A percentile compares a stretch with the other conserved stretches of the same genome.
Conservation (phyloP, 1,284 basidiomycete species). For the Fomes fomentarius region DNA sequence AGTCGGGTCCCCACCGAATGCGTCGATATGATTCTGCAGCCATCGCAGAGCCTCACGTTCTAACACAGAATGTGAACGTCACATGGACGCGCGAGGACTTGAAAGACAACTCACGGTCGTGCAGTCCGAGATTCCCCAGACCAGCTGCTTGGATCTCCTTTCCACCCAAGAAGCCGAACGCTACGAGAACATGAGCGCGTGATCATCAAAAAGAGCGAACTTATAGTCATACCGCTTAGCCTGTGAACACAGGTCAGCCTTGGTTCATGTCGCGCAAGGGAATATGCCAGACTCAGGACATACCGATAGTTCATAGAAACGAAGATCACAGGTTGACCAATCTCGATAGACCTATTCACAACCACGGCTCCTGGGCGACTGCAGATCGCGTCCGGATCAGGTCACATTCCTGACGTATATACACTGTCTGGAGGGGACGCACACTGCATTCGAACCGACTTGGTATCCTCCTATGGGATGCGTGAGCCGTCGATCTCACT, state of each 20-base stretch:
- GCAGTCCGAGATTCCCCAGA: constrained; percentile 56
- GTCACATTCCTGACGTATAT: no score
- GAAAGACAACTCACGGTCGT: constrained; percentile 57
- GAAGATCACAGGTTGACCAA: constrained; percentile 38
- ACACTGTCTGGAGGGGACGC: no score
- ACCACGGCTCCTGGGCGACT: constrained; percentile 32
- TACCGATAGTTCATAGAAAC: constrained; percentile 40
- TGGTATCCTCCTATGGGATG: not conserved
- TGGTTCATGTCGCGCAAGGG: no score
- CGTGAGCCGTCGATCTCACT: no score
- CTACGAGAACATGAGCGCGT: not conserved
- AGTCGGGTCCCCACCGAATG: constrained; percentile 45
- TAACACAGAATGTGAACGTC: no score
- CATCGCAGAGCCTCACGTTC: constrained; percentile 53
- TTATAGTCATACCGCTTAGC: no score
- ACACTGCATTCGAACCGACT: not conserved
- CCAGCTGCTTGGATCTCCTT: constrained; percentile 52
- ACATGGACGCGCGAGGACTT: no score
- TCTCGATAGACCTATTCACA: constrained; percentile 38
- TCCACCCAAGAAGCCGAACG: constrained; percentile 28
- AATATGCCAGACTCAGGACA: not conserved
- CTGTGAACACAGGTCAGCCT: no score
- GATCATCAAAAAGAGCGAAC: no score
- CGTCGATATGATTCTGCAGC: constrained; percentile 47
- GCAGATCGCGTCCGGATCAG: no score